These are phyloP conservation scores for Lentinula guzmanii DNA, from an alignment of 768 basidiomycete species.

Conservation along the genomic window DNA sequence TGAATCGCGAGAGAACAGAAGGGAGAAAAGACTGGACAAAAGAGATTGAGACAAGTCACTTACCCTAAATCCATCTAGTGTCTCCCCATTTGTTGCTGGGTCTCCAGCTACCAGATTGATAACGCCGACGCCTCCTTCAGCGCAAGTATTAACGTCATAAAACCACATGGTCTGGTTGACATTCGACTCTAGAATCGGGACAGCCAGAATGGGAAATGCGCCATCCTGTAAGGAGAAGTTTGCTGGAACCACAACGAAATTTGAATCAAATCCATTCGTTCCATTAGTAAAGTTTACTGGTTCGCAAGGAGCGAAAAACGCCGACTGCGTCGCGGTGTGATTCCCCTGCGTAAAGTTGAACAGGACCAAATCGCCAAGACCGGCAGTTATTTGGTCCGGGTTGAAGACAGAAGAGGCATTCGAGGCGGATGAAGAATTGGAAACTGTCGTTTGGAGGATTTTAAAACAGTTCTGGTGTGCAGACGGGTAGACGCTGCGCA, in stretches of 20 bases:
- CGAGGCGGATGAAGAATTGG: not conserved
- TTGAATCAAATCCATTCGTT: conserved; percentile 55
- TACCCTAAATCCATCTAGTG: conserved; percentile 36
- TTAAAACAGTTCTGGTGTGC: not conserved
- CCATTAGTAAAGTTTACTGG: conserved; percentile 39
- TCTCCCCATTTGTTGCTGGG: conserved; percentile 28
- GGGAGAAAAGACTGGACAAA: too few species aligned
- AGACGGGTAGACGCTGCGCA: not conserved
- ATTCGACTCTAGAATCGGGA: conserved; percentile 36
- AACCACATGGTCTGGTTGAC: conserved; percentile 50
- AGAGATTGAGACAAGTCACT: conserved; percentile 10
- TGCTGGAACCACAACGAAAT: conserved; percentile 29
- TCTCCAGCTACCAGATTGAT: conserved; percentile 43
- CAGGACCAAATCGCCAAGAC: conserved; percentile 39
- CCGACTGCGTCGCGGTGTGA: conserved; percentile 52
- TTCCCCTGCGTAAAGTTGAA: conserved; percentile 57
- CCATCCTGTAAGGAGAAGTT: conserved; percentile 44
- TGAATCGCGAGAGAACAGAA: too few species aligned
- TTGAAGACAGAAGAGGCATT: conserved; percentile 40
- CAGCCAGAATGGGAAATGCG: conserved; percentile 35
- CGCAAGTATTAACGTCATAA: conserved; percentile 51
- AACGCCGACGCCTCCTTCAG: conserved; percentile 52
- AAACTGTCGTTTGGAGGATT: not conserved
- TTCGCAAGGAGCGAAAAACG: conserved; percentile 48
- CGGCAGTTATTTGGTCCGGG: conserved; percentile 34